Percentiles rank a stretch among this genome's conserved stretches.
Conservation (phyloP, 768 basidiomycete genomes). For the Grammothele lineata region DNA sequence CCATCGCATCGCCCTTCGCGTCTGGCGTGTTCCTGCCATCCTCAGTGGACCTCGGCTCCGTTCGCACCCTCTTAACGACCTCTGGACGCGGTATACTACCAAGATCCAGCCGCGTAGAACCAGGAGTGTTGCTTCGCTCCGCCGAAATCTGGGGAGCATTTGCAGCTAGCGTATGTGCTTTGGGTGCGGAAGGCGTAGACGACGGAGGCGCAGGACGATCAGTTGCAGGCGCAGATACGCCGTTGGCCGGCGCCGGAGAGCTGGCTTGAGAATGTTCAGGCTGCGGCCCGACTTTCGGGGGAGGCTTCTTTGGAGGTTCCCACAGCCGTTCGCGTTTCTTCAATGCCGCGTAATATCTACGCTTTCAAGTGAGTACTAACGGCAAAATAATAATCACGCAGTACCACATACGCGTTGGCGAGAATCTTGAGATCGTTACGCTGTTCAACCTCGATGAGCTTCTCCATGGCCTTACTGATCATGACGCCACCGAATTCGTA, state of each 20-base stretch:
- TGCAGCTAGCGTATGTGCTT: too few relatives aligned
- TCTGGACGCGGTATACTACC: constrained; percentile 72
- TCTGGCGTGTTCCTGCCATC: constrained; percentile 18
- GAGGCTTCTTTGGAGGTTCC: constrained; percentile 25
- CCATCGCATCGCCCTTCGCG: constrained; percentile 31
- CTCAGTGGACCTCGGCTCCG: constrained; percentile 34
- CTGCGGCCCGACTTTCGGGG: constrained; percentile 2
- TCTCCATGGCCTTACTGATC: constrained; percentile 59
- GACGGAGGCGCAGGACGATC: constrained; percentile 9
- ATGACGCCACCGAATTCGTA: constrained; percentile 45
- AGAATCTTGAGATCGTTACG: constrained; percentile 83
- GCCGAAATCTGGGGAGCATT: too few relatives aligned
- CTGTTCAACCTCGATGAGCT: constrained; percentile 69
- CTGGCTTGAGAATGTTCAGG: constrained; percentile 11
- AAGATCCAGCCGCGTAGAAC: constrained; percentile 36
- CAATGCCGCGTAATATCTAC: constrained; percentile 68
- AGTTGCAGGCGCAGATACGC: constrained; percentile 4
- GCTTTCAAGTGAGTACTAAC: constrained; percentile 1
- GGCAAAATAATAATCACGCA: background rate
- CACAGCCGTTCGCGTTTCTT: constrained; percentile 70
- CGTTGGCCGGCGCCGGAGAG: constrained; percentile 8
- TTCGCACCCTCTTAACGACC: constrained; percentile 59
- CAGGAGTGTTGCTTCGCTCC: constrained; percentile 29
- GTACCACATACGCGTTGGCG: constrained; percentile 58
- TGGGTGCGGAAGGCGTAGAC: constrained; percentile 48